phyloP scores from a whole-genome alignment of 2,329 filamentous ascomycete species.

The Aspergillus proliferans region DNA sequence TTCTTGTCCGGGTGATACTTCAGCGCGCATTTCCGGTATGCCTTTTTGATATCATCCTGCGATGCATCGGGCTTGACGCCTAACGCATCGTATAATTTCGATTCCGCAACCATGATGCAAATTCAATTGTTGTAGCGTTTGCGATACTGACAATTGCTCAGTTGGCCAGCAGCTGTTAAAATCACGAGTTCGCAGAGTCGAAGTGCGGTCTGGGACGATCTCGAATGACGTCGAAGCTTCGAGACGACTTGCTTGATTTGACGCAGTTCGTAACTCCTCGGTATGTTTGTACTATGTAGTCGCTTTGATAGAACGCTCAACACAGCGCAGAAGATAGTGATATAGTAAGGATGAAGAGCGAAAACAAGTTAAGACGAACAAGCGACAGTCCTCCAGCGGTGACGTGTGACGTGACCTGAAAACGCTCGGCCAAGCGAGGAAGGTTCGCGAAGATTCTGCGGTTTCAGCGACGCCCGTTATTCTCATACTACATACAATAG shows the following conservation, averaged over 20 bases:
- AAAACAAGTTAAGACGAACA: constrained; percentile 5
- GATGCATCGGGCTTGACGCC: constrained; percentile 70
- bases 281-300: too few species aligned
- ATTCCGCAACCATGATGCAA: constrained; percentile 79
- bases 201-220: constrained; percentile 9
- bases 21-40: constrained; percentile 72
- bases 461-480: background rate
- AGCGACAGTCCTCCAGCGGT: constrained; percentile 11
- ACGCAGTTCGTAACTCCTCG: background rate
- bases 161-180: background rate
- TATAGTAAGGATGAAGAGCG: constrained; percentile 1
- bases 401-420: constrained; percentile 28
- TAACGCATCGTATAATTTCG: constrained; percentile 87
- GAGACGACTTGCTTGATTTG: background rate
- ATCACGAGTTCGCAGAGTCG: background rate
- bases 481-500: background rate
- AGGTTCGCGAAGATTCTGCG: constrained; percentile 33
- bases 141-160: background rate
- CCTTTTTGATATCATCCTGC: constrained; percentile 97
- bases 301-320: too few species aligned
- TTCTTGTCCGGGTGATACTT: constrained; percentile 98
- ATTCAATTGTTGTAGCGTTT: background rate
- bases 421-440: constrained; percentile 25
- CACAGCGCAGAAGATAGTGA: background rate
- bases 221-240: constrained; percentile 34